Conservation (phyloP, 208 protist species). For the Leishmania amazonensis region DNA sequence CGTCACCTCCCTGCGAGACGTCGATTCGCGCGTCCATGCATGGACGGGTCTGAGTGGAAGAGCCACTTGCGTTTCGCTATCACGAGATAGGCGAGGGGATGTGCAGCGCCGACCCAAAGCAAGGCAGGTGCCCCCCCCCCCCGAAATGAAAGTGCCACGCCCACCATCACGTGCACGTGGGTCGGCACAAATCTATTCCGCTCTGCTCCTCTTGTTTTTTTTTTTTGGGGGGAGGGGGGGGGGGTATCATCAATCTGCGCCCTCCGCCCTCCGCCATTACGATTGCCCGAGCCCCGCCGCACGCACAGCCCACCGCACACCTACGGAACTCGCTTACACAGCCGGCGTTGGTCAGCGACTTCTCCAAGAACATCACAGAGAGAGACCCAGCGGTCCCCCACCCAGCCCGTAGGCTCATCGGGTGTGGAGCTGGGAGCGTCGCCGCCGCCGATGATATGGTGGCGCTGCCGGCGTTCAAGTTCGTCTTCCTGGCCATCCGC, state of each 20-base stretch:
- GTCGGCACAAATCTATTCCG: neutral
- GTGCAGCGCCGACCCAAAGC: neutral
- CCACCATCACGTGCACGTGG: neutral
- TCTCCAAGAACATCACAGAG: neutral
- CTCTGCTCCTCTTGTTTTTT: neutral
- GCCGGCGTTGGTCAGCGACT: neutral
- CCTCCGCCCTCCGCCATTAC: neutral
- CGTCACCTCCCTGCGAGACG: neutral
- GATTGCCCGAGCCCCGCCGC: neutral
- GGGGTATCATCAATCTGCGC: neutral
- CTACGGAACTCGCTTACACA: neutral
- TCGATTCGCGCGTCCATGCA: neutral
- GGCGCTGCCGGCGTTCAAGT: slow-evolving; percentile 72
- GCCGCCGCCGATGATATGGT: slow-evolving; percentile 50
- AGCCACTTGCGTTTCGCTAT: neutral
- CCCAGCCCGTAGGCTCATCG: neutral
- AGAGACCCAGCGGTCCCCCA: neutral
- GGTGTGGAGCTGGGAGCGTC: neutral
- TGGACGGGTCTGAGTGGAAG: neutral
- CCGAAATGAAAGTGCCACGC: neutral
- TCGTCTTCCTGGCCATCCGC: slow-evolving; percentile 74
- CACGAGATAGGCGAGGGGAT: neutral
- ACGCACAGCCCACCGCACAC: neutral
- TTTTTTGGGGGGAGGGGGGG: no score
- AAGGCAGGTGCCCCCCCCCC: neutral